Base-by-base conservation (phyloP, 129 eudicot genomes). In the Apium graveolens region DNA sequence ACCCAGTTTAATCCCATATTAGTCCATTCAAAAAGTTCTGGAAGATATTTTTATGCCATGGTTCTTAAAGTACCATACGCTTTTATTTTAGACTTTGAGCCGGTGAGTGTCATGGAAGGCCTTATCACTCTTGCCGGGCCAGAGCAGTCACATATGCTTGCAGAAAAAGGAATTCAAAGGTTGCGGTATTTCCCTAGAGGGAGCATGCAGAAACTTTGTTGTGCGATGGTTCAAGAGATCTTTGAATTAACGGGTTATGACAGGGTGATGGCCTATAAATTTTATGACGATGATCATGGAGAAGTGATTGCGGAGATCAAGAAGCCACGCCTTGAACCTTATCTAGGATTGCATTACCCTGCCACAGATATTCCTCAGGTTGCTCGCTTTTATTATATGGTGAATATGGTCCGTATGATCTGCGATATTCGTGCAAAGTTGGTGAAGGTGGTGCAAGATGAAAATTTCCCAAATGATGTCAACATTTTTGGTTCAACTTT, bases 321-420 rank as follows among this genome's bases (percentile, higher is more conserved):
- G 10, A 89, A 88, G 84, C 91, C 97, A 0, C 97, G 93, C 34
- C 96, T 89, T 0, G 98, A 91, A 42, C 98, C 98, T 3, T 94
- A 91, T 60, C 80, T 91, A 6, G 98, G 98, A n/a, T 80, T 94
- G 69, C 98, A 94, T 84, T 94, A 94, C 80, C 97, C 98, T 0
- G 97, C 98, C 38, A 91, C 97, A 0, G 98, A 94, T 78, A 91
- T 94, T 65, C 98, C 98, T 48, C 97, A 94, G 75, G 97, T 96
- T 20, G 96, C 98, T 11, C 87, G 98, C 4, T 91, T 91, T 81
- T 81, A 91, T 79, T 94, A 88, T 79, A 88, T 94, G 96, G 89
- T 86, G 81, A 94, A 91, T 74, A 91, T 89, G 78, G 97, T 94
- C 37, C 87, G 98, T 6, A 86, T 94, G 89, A 94, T 94, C 82